These are phyloP conservation scores for Chaetomium globosum DNA, from an alignment of 2,329 filamentous ascomycete species.

Conservation along the genomic window DNA sequence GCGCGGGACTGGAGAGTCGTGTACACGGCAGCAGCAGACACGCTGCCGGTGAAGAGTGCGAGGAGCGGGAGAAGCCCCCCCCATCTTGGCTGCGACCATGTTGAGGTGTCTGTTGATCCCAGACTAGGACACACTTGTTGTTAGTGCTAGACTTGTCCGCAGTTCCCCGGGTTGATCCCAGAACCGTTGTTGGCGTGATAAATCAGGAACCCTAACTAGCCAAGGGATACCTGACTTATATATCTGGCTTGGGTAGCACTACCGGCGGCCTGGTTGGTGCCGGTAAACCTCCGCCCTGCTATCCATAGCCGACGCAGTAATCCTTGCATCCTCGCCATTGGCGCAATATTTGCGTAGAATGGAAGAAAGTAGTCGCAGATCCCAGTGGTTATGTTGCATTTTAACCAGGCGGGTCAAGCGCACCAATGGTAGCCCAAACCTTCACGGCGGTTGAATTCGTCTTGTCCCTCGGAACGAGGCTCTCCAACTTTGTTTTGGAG, in stretches of 20 bases:
- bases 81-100: background rate
- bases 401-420: background rate
- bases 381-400: background rate
- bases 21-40: background rate
- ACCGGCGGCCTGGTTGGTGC: background rate
- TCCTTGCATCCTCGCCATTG: background rate
- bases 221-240: background rate
- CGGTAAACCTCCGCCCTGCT: background rate
- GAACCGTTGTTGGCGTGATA: background rate
- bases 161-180: background rate
- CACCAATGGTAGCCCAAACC: background rate
- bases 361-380: slow-evolving; percentile 7
- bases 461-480: background rate
- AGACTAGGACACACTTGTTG: background rate
- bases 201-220: background rate
- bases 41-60: background rate
- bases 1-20: slow-evolving; percentile 3
- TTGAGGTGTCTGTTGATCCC: background rate
- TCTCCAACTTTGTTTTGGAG: background rate
- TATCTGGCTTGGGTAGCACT: background rate
- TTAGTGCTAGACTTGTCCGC: background rate
- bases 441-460: background rate
- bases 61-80: background rate
- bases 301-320: background rate
- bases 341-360: slow-evolving; percentile 5